Conservation (phyloP, 225 moss, liverwort and hornwort genomes). For the Lunularia cruciata region DNA sequence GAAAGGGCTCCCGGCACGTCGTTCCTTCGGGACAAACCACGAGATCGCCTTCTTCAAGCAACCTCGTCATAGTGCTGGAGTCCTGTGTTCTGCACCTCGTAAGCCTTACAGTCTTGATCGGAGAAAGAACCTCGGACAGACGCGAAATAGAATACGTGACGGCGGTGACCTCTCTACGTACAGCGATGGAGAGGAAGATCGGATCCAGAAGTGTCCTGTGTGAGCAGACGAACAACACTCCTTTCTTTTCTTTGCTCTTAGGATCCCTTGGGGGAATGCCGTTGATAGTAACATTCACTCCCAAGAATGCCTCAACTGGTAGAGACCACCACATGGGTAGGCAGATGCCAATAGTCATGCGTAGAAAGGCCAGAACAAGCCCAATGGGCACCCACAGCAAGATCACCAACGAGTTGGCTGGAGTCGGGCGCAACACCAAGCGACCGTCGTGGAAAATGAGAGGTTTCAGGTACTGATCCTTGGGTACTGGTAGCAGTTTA, state of each 20-base stretch:
- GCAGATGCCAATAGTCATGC: slow-evolving; percentile 54
- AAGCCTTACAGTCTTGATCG: slow-evolving; percentile 73
- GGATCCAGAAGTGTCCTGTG: slow-evolving; percentile 84
- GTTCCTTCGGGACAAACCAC: slow-evolving; percentile 94
- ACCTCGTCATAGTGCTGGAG: slow-evolving; percentile 53
- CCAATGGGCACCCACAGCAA: slow-evolving; percentile 73
- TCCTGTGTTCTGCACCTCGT: slow-evolving; percentile 55
- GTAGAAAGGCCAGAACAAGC: slow-evolving; percentile 48
- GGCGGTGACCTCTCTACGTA: slow-evolving; percentile 62
- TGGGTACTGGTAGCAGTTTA: slow-evolving; percentile 47
- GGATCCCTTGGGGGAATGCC: slow-evolving; percentile 51
- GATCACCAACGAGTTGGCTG: slow-evolving; percentile 55
- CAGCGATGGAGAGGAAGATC: slow-evolving; percentile 70
- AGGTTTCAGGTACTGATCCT: slow-evolving; percentile 60
- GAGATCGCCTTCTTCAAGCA: slow-evolving; percentile 71
- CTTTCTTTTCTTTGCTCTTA: slow-evolving; percentile 42
- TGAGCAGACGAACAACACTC: slow-evolving; percentile 71
- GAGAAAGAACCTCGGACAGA: slow-evolving; percentile 61
- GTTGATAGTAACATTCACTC: slow-evolving; percentile 50
- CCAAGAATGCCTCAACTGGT: slow-evolving; percentile 60
- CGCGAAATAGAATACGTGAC: slow-evolving; percentile 82
- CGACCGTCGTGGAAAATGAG: slow-evolving; percentile 84
- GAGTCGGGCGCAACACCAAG: slow-evolving; percentile 69
- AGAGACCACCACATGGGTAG: slow-evolving; percentile 72
- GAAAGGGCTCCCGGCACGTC: slow-evolving; percentile 80